A percentile compares a stretch with the other conserved stretches of the same genome.
phyloP scores from a whole-genome alignment of 768 basidiomycete genomes.

The Boletellus ananas region DNA sequence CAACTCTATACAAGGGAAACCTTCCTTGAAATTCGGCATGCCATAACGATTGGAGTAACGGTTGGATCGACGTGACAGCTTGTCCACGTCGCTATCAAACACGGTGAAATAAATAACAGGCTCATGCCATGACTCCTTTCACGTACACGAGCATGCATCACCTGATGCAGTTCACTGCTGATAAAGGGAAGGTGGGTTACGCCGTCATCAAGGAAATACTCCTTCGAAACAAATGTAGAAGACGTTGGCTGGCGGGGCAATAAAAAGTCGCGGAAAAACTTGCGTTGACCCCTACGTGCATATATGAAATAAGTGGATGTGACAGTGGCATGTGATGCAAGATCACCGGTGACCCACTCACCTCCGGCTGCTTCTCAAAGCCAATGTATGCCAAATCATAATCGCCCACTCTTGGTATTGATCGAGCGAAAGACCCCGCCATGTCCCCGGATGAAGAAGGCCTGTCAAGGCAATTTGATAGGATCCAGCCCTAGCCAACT shows the following conservation, averaged over 20 bases:
- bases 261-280: conserved; percentile 63
- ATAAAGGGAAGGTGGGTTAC: conserved; percentile 34
- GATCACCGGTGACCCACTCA: conserved; percentile 29
- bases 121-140: conserved; percentile 15
- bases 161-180: conserved; percentile 41
- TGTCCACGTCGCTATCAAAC: conserved; percentile 57
- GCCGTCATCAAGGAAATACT: conserved; percentile 50
- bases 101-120: conserved; percentile 3
- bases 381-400: conserved; percentile 75
- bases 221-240: conserved; percentile 49
- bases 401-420: conserved; percentile 73
- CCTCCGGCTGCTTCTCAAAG: conserved; percentile 66
- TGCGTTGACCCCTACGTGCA: conserved; percentile 52
- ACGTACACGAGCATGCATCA: conserved; percentile 39
- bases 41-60: conserved; percentile 71
- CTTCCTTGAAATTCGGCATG: conserved; percentile 75
- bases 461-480: conserved; percentile 58
- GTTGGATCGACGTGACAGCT: conserved; percentile 57
- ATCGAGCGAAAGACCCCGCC: conserved; percentile 60
- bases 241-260: conserved; percentile 52
- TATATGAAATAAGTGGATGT: conserved; percentile 11
- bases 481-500: conserved; percentile 69
- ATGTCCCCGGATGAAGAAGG: conserved; percentile 65
- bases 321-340: not conserved
- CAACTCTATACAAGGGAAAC: conserved; percentile 62